phyloP scores from a whole-genome alignment of 2,329 filamentous ascomycete genomes.

The Penicillium sp. region DNA sequence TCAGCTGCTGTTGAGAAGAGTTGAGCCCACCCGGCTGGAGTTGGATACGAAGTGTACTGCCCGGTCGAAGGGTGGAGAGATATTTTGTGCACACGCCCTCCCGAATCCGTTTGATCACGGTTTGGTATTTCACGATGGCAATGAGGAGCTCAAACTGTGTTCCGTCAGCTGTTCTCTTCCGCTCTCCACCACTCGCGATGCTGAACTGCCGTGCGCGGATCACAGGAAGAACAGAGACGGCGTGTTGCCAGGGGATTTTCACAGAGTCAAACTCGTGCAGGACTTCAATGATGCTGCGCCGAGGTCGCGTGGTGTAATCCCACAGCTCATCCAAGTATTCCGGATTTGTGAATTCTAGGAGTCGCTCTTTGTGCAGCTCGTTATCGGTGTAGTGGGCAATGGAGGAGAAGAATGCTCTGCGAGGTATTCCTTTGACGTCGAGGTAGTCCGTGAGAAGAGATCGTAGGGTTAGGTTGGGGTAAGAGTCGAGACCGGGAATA shows the following conservation, averaged over 20 bases:
- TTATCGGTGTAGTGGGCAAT: constrained; percentile 77
- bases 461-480: constrained; percentile 65
- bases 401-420: constrained; percentile 80
- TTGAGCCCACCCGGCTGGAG: constrained; percentile 59
- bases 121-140: constrained; percentile 89
- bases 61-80: constrained; percentile 65
- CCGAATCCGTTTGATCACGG: constrained; percentile 80
- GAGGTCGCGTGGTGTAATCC: constrained; percentile 90
- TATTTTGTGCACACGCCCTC: constrained; percentile 92
- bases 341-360: constrained; percentile 80
- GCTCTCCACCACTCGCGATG: constrained; percentile 74
- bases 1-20: constrained; percentile 51
- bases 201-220: constrained; percentile 93
- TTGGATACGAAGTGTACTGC: constrained; percentile 64
- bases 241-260: constrained; percentile 74
- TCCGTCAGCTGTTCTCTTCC: constrained; percentile 43
- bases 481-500: constrained; percentile 41
- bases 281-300: constrained; percentile 88
- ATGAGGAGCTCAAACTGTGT: constrained; percentile 73
- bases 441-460: constrained; percentile 79
- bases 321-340: constrained; percentile 88
- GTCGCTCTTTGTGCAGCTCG: constrained; percentile 74
- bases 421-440: constrained; percentile 87
- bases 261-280: constrained; percentile 87
- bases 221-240: constrained; percentile 74